Base-by-base conservation (phyloP, 2,329 filamentous ascomycete genomes). In the Aspergillus chevalieri region DNA sequence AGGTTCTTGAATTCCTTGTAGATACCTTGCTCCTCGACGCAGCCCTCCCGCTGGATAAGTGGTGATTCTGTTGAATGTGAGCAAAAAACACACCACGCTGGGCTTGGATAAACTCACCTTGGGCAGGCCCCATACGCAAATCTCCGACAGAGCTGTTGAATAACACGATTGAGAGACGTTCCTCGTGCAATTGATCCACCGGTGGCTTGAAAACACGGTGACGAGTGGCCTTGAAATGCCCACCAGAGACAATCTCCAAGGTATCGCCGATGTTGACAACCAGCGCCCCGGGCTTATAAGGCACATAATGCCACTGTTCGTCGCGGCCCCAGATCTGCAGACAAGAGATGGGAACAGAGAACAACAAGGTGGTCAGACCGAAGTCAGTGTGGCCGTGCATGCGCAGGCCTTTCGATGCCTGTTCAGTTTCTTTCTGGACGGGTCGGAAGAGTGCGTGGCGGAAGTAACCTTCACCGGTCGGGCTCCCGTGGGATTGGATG, bases 211-310 rank as follows among this genome's bases (percentile, higher is more conserved):
- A 69, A 1, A 76, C 74, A 3, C 71, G 63, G 57, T 76, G 74
- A 2, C 68, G 59, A 1, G 74, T 76, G 3, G 74, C 73, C 53
- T 74, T 73, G 60, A 75, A 75, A 48, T 74, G 69, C 0, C 74
- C 74, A 3, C 73, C 74, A 1, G 73, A 74, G 0, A 76, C 67
- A 47, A 75, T 73, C 58, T 75, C 64, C 22, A 74, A 58, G 1
- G 68, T 70, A 39, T 75, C 72, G 3, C 73, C 74, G 6, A 77
- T 72, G 44, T 78, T 79, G 43, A 76, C 70, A 4, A 78, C 73
- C n/a, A 78, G 67, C 1, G 73, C 74, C 12, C 73, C 72, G 3
- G 71, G 68, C 38, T 73, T 68, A 51, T 61, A 65, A 8, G 55
- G 61, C 0, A 76, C 75, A 15, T 74, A 72, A 39, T 75, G 71